Evolutionary conservation across 176 grass and related monocot species (phyloP).

Genomic region (Juncus effusus): DNA sequence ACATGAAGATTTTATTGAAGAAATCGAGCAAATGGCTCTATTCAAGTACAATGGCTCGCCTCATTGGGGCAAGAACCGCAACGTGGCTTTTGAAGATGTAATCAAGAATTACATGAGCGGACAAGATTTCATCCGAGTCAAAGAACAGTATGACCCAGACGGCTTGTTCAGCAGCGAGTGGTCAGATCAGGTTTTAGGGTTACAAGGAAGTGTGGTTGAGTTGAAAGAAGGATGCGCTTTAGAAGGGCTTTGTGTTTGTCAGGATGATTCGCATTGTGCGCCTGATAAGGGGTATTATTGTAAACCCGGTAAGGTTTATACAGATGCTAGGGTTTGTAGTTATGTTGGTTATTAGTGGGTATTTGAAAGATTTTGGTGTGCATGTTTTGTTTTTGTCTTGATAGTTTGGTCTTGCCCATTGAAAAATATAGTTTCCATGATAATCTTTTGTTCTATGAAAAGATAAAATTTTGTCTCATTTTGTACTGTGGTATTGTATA

Average conservation of each 20-base stretch:
- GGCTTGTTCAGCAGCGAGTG: constrained; percentile 61
- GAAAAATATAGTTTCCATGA: too few species aligned
- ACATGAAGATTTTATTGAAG: constrained; percentile 54
- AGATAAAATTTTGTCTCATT: too few species aligned
- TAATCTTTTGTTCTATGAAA: too few species aligned
- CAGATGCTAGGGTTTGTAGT: constrained; percentile 49
- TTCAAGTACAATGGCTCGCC: constrained; percentile 60
- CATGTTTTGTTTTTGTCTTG: too few species aligned
- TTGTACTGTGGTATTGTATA: too few species aligned
- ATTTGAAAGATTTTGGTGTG: too few species aligned
- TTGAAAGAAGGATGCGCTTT: constrained; percentile 40
- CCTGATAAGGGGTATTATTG: constrained; percentile 55
- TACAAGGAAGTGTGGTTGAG: constrained; percentile 24
- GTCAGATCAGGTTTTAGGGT: constrained; percentile 52
- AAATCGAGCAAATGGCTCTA: constrained; percentile 79
- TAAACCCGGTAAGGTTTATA: constrained; percentile 45
- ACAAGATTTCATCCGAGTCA: constrained; percentile 37
- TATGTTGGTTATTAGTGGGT: not conserved
- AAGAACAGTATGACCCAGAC: constrained; percentile 36
- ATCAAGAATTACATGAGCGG: constrained; percentile 30
- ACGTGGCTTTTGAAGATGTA: constrained; percentile 44
- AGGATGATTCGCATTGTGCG: constrained; percentile 49
- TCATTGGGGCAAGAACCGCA: constrained; percentile 86
- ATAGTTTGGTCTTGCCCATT: too few species aligned
- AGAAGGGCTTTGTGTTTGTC: constrained; percentile 64